Evolutionary conservation across 1,284 basidiomycete genomes (phyloP).

Genomic region (Boletus semigastroideus): DNA sequence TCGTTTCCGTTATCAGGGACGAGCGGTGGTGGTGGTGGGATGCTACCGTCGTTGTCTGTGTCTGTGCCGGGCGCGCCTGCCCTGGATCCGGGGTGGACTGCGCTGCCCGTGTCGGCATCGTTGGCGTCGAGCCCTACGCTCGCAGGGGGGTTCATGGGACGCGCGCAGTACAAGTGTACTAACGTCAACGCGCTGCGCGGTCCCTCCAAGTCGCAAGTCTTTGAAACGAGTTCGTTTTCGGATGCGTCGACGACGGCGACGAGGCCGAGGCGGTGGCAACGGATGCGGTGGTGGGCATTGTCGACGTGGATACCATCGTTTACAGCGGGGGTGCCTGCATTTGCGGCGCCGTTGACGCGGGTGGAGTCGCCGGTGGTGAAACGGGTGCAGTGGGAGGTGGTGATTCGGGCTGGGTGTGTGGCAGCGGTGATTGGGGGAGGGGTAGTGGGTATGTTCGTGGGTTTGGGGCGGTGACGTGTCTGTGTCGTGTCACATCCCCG

Average conservation of each 20-base stretch:
- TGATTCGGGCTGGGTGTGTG: conserved; percentile 42
- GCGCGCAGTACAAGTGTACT: conserved; percentile 30
- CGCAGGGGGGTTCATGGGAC: conserved; percentile 19
- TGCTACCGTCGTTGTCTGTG: not conserved
- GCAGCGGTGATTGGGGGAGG: conserved; percentile 26
- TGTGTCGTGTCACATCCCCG: not conserved
- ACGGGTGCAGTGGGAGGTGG: conserved; percentile 76
- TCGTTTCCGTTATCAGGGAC: not conserved
- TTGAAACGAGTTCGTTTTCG: conserved; percentile 8
- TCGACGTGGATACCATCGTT: conserved; percentile 46
- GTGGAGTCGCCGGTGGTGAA: conserved; percentile 68
- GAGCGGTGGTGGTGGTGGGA: not conserved
- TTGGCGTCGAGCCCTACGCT: conserved; percentile 6
- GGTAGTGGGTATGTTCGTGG: conserved; percentile 21
- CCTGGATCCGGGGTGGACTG: not conserved
- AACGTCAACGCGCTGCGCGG: conserved; percentile 10
- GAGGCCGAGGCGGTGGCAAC: not conserved
- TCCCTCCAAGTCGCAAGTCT: not conserved
- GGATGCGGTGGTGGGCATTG: conserved; percentile 1
- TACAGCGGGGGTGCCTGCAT: conserved; percentile 61
- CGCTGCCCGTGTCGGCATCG: not conserved
- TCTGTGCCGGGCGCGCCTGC: not conserved
- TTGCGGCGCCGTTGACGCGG: conserved; percentile 64
- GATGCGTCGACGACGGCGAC: not conserved
- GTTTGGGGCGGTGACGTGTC: conserved; percentile 17